Percentiles rank a stretch among this genome's conserved stretches.
These are phyloP conservation scores for Termitomyces sp. DNA, from an alignment of 768 basidiomycete species.

Conservation along the genomic window DNA sequence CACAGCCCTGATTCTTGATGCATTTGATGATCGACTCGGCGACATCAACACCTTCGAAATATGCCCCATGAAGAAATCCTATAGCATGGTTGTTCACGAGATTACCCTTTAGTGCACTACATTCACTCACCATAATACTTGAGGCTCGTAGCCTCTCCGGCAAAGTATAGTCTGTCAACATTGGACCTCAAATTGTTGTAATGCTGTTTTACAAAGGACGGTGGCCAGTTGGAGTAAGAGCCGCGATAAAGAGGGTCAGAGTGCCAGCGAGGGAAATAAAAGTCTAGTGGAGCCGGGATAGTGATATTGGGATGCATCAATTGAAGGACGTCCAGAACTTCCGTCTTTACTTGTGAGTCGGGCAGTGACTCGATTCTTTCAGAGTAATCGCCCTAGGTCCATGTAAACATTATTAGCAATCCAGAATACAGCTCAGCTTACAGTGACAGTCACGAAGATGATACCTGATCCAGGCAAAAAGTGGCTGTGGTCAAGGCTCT, in stretches of 20 bases:
- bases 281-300: slow-evolving; percentile 51
- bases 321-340: slow-evolving; percentile 52
- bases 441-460: slow-evolving; percentile 46
- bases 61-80: slow-evolving; percentile 59
- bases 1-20: slow-evolving; percentile 21
- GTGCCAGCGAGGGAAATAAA: slow-evolving; percentile 53
- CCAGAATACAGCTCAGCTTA: slow-evolving; percentile 15
- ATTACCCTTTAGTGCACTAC: background rate
- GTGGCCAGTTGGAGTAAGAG: slow-evolving; percentile 68
- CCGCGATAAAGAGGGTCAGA: slow-evolving; percentile 49
- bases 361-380: slow-evolving; percentile 51
- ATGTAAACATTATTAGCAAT: background rate
- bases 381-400: slow-evolving; percentile 51
- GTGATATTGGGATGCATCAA: slow-evolving; percentile 52
- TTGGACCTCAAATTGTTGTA: slow-evolving; percentile 54
- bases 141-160: slow-evolving; percentile 55
- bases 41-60: slow-evolving; percentile 44
- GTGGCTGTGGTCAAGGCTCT: slow-evolving; percentile 49
- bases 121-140: slow-evolving; percentile 47
- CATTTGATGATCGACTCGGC: slow-evolving; percentile 37
- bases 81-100: background rate
- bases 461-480: slow-evolving; percentile 61
- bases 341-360: slow-evolving; percentile 38
- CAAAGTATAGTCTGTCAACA: slow-evolving; percentile 51
- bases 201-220: slow-evolving; percentile 49